phyloP scores from a whole-genome alignment of 805 yeast species.

The Ogataea naganishii region DNA sequence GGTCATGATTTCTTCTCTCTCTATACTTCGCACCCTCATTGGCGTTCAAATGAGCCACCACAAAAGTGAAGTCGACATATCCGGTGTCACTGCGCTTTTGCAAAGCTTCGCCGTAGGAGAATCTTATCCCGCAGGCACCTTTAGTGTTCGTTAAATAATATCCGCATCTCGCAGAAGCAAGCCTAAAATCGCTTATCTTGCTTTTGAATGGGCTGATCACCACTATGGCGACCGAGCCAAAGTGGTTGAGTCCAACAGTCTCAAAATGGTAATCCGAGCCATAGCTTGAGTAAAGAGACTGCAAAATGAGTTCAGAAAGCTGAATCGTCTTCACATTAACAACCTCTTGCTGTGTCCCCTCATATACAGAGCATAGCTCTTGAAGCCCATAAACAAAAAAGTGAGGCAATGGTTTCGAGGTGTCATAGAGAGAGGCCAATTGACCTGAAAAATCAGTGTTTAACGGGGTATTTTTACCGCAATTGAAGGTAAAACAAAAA shows the following conservation, averaged over 20 bases:
- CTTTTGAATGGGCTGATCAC: conserved; percentile 33
- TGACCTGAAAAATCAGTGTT: conserved; percentile 23
- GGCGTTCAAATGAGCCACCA: conserved; percentile 68
- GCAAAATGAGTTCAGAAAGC: conserved; percentile 27
- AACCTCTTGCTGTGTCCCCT: conserved; percentile 34
- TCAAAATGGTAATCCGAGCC: conserved; percentile 26
- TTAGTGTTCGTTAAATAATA: conserved; percentile 53
- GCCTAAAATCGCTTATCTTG: conserved; percentile 18
- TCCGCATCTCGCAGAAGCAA: conserved; percentile 44
- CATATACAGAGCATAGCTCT: conserved; percentile 50
- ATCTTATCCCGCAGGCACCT: conserved; percentile 61
- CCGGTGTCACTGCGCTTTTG: conserved; percentile 9
- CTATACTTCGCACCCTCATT: conserved; percentile 53
- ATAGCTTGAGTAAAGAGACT: conserved; percentile 27
- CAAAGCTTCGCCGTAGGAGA: conserved; percentile 22
- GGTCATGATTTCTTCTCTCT: conserved; percentile 43
- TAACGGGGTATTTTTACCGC: conserved; percentile 38
- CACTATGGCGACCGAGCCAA: conserved; percentile 53
- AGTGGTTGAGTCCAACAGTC: conserved; percentile 32
- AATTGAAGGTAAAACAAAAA: conserved; percentile 40
- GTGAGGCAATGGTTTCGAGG: conserved; percentile 25
- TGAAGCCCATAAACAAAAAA: conserved; percentile 58
- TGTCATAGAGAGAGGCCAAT: conserved; percentile 20
- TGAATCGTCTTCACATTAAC: conserved; percentile 30
- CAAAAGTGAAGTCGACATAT: conserved; percentile 45